Conservation (phyloP, 176 grass and related monocot species). For the Saccharum officinarum region DNA sequence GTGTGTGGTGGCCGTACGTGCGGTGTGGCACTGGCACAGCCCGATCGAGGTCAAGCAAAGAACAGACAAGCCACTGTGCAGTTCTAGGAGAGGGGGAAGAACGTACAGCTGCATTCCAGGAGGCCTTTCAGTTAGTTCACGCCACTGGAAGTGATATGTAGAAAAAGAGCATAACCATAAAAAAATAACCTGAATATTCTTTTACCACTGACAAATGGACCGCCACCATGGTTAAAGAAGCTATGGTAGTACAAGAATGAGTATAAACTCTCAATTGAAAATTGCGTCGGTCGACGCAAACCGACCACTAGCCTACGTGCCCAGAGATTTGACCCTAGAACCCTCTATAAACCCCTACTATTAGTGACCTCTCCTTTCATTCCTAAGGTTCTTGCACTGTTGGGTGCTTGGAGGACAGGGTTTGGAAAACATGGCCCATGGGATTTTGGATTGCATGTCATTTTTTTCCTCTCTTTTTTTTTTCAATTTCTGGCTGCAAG, state of each 20-base stretch:
- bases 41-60: constrained; percentile 59
- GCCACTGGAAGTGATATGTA: background rate
- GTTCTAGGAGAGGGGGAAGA: constrained; percentile 35
- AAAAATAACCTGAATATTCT: background rate
- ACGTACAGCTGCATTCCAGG: background rate
- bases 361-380: constrained; percentile 31
- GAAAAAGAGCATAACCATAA: background rate
- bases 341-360: constrained; percentile 43
- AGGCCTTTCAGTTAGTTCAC: background rate
- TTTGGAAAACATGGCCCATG: constrained; percentile 64
- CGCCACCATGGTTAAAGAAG: background rate
- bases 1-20: constrained; percentile 9
- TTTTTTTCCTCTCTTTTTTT: background rate
- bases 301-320: constrained; percentile 33
- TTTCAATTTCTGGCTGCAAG: constrained; percentile 34
- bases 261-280: constrained; percentile 15
- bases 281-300: constrained; percentile 17
- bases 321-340: constrained; percentile 53
- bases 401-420: constrained; percentile 77
- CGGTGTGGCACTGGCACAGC: constrained; percentile 7
- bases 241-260: constrained; percentile 9
- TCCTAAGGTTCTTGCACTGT: constrained; percentile 60
- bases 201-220: background rate
- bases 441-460: constrained; percentile 49
- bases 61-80: constrained; percentile 51